Conservation (phyloP, 2,329 filamentous ascomycete species). For the Beauveria scarabaeidicola region DNA sequence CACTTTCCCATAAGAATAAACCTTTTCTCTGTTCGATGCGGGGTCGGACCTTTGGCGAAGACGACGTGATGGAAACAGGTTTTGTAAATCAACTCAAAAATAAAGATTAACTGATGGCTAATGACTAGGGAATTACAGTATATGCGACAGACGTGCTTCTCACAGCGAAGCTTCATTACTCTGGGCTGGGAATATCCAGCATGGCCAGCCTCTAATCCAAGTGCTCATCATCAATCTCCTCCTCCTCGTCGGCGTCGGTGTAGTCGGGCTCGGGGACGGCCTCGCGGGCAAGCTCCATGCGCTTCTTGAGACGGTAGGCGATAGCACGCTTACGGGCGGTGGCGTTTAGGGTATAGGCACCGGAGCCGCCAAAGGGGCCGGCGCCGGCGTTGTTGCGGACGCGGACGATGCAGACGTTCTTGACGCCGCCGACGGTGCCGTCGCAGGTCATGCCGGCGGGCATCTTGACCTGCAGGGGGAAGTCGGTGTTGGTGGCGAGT, state of each 20-base stretch:
- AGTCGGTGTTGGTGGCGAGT: conserved; percentile 52
- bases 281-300: conserved; percentile 24
- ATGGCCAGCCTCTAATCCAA: background rate
- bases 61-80: background rate
- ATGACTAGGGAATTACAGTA: background rate
- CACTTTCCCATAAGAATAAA: background rate
- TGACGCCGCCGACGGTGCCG: conserved; percentile 47
- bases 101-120: background rate
- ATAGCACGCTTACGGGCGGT: conserved; percentile 6
- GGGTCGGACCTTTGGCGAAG: background rate
- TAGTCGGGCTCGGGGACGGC: conserved; percentile 7
- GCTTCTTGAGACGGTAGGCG: conserved; percentile 19
- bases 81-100: background rate
- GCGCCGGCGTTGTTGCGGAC: conserved; percentile 53
- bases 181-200: background rate
- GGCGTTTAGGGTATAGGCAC: conserved; percentile 50
- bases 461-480: conserved; percentile 57
- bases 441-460: conserved; percentile 60
- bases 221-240: conserved; percentile 5
- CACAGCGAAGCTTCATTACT: background rate
- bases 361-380: conserved; percentile 59
- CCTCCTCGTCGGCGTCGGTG: conserved; percentile 1
- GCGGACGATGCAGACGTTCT: conserved; percentile 57
- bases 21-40: background rate
- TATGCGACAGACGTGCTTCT: background rate